A percentile compares a stretch with the other conserved stretches of the same genome.
These are phyloP conservation scores for Wakefieldia striispora DNA, from an alignment of 768 basidiomycete genomes.

Conservation along the genomic window DNA sequence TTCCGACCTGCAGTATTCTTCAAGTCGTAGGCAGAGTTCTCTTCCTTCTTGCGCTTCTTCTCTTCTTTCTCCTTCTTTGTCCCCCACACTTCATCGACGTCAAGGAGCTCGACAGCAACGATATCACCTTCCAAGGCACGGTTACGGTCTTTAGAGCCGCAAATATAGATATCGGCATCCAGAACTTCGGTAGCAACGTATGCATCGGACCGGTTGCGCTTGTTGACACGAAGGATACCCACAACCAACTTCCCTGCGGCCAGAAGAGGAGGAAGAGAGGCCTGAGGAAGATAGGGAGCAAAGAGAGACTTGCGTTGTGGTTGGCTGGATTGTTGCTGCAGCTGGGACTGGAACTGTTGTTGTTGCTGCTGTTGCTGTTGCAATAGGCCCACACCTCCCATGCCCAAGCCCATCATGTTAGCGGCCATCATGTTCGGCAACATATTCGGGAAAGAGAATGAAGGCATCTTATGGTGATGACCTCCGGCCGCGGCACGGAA, in stretches of 20 bases:
- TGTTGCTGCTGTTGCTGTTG: slow-evolving; percentile 83
- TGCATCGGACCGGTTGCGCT: slow-evolving; percentile 96
- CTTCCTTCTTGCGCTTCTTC: slow-evolving; percentile 99
- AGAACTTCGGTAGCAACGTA: slow-evolving; percentile 98
- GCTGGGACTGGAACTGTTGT: slow-evolving; percentile 86
- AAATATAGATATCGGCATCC: slow-evolving; percentile 98
- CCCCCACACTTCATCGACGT: slow-evolving; percentile 97
- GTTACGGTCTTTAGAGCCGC: slow-evolving; percentile 98
- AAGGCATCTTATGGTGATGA: slow-evolving; percentile 95
- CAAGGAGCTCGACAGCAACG: slow-evolving; percentile 94
- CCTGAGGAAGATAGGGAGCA: slow-evolving; percentile 97
- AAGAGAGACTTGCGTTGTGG: slow-evolving; percentile 98
- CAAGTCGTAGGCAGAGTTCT: slow-evolving; percentile 92
- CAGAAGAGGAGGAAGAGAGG: slow-evolving; percentile 92
- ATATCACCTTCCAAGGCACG: slow-evolving; percentile 98
- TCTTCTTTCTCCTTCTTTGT: slow-evolving; percentile 99
- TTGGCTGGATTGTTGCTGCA: slow-evolving; percentile 88
- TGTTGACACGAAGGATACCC: slow-evolving; percentile 95
- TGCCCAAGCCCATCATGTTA: slow-evolving; percentile 89
- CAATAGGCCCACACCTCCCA: slow-evolving; percentile 78
- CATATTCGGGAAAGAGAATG: slow-evolving; percentile 98
- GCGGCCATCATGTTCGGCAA: slow-evolving; percentile 96
- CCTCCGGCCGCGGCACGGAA: slow-evolving; percentile 95
- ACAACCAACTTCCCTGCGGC: slow-evolving; percentile 97
- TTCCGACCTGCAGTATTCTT: slow-evolving; percentile 74